phyloP scores from a whole-genome alignment of 495 filamentous ascomycete genomes.

The Rusavskia elegans region DNA sequence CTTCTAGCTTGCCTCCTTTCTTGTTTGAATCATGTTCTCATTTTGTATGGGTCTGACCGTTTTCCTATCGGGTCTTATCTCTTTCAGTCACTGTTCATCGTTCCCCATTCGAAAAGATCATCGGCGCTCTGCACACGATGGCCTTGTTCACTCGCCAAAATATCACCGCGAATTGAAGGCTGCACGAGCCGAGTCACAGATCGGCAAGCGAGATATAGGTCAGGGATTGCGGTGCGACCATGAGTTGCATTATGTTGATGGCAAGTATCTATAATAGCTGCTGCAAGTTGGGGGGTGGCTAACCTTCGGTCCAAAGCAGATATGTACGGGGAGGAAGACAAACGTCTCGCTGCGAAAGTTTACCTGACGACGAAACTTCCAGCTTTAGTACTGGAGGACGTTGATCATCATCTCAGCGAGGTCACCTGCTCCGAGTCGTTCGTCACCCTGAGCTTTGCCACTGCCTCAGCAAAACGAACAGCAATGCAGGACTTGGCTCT shows the following conservation, averaged over 20 bases:
- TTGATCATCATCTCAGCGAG: slow-evolving; percentile 12
- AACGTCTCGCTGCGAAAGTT: slow-evolving; percentile 9
- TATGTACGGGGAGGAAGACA: not conserved
- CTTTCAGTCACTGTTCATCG: not conserved
- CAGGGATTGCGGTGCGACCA: slow-evolving; percentile 7
- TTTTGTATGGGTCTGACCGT: too few species aligned
- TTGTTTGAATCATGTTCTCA: too few species aligned
- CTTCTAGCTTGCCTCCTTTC: too few species aligned
- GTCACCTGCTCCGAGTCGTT: slow-evolving; percentile 9
- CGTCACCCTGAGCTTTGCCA: slow-evolving; percentile 11
- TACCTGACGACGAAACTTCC: slow-evolving; percentile 11
- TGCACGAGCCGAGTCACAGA: not conserved
- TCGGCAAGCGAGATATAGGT: slow-evolving; percentile 1
- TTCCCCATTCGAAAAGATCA: not conserved
- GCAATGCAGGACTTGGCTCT: not conserved
- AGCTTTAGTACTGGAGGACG: slow-evolving; percentile 14
- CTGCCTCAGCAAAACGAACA: not conserved
- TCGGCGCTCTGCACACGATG: not conserved
- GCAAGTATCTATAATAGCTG: not conserved
- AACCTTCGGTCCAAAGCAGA: not conserved
- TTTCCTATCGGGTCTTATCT: not conserved
- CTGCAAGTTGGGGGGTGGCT: not conserved
- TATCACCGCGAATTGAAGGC: slow-evolving; percentile 2
- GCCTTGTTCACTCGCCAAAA: not conserved
- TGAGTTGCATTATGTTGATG: slow-evolving; percentile 9